Percentiles rank a stretch among this genome's conserved stretches.
Evolutionary conservation across 2,329 filamentous ascomycete genomes (phyloP).

Genomic region (Ceratocystis lukuohia): DNA sequence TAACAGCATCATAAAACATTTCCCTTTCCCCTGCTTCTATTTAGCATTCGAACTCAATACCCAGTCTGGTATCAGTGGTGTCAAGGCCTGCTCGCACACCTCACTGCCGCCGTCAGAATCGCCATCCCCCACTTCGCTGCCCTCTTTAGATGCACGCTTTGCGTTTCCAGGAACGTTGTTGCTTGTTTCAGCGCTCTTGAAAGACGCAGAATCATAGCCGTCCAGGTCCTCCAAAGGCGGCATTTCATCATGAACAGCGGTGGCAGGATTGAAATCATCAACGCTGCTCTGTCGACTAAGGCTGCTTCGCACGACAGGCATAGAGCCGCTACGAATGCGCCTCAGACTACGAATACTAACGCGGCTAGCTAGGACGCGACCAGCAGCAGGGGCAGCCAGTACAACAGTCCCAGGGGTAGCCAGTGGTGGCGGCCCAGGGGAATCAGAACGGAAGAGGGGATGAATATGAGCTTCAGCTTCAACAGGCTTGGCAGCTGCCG

Average conservation of each 20-base stretch:
- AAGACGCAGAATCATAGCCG: constrained; percentile 6
- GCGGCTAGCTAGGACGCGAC: constrained; percentile 29
- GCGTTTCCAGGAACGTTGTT: constrained; percentile 22
- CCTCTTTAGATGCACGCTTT: constrained; percentile 19
- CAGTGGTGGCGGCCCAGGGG: constrained; percentile 50
- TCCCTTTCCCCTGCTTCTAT: constrained; percentile 27
- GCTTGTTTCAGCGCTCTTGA: constrained; percentile 17
- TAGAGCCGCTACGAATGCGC: constrained; percentile 43
- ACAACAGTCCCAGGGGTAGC: constrained; percentile 58
- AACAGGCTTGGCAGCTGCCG: constrained; percentile 26
- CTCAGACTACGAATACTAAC: constrained; percentile 40
- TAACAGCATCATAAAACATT: constrained; percentile 5
- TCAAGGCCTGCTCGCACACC: constrained; percentile 35
- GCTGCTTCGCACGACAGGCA: constrained; percentile 34
- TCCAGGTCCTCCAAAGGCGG: not conserved
- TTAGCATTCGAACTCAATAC: constrained; percentile 38
- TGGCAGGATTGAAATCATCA: constrained; percentile 31
- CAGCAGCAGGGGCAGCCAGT: constrained; percentile 54
- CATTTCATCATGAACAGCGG: not conserved
- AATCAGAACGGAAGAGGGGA: constrained; percentile 62
- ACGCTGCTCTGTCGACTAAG: constrained; percentile 38
- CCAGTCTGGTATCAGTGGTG: constrained; percentile 49
- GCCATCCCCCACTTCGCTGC: constrained; percentile 19
- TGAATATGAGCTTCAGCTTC: constrained; percentile 61
- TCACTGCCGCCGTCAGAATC: constrained; percentile 13